phyloP scores from a whole-genome alignment of 176 grass and related monocot species.

The Chrysopogon serrulatus region DNA sequence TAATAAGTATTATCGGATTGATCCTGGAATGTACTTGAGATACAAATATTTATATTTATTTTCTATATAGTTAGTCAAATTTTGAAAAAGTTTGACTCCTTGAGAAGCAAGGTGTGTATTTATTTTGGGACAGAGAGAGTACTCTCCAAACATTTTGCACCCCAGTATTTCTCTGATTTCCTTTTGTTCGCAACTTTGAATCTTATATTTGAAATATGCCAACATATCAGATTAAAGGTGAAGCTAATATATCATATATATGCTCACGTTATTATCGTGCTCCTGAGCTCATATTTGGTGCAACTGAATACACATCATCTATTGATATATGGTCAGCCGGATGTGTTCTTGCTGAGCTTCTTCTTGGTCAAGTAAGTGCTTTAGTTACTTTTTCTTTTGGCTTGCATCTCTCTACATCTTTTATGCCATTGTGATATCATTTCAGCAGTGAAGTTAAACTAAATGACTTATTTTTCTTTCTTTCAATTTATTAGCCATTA shows the following conservation, averaged over 20 bases:
- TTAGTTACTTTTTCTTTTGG: neutral
- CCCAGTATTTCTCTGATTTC: neutral
- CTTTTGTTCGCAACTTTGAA: neutral
- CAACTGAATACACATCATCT: constrained; percentile 80
- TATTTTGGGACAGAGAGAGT: neutral
- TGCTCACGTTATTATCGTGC: constrained; percentile 91
- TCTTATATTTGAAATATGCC: neutral
- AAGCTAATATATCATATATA: constrained; percentile 93
- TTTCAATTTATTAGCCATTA: constrained; percentile 38
- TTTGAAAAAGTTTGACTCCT: neutral
- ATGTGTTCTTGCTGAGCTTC: constrained; percentile 82
- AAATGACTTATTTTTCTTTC: neutral
- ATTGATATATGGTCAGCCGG: constrained; percentile 97
- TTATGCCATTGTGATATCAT: neutral
- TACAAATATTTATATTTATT: neutral
- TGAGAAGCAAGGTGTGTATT: neutral
- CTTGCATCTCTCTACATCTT: neutral
- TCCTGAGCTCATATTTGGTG: constrained; percentile 90
- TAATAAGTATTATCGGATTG: neutral
- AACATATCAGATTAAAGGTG: constrained; percentile 57
- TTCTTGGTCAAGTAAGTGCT: constrained; percentile 64
- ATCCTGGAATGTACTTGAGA: neutral
- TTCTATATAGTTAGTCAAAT: neutral
- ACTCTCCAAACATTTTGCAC: neutral
- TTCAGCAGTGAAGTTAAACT: neutral